Evolutionary conservation across 2,329 filamentous ascomycete species (phyloP).

Genomic region (Leptographium lundbergii): DNA sequence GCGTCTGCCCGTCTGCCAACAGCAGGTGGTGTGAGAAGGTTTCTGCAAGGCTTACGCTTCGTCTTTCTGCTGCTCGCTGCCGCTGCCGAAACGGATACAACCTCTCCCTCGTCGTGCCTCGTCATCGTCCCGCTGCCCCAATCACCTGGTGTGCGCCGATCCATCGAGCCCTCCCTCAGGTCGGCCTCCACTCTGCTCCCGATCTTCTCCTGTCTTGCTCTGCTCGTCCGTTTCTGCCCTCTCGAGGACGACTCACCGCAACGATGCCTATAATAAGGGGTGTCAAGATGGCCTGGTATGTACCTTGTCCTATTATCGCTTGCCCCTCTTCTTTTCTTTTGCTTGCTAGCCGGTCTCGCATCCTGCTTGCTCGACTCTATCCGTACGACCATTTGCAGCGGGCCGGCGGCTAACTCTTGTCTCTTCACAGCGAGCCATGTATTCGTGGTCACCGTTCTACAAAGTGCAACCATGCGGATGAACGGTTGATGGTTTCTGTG

Average conservation of each 20-base stretch:
- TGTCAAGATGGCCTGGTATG: slow-evolving; percentile 63
- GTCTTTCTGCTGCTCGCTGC: neutral
- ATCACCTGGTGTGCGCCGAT: neutral
- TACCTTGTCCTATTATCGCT: slow-evolving; percentile 10
- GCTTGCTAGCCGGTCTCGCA: neutral
- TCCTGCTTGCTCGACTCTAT: neutral
- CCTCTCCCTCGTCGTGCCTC: neutral
- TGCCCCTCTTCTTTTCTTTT: slow-evolving; percentile 9
- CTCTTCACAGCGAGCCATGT: slow-evolving; percentile 49
- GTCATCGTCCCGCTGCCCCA: neutral
- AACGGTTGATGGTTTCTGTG: slow-evolving; percentile 57
- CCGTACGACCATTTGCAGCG: neutral
- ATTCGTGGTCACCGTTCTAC: slow-evolving; percentile 66
- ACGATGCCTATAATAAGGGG: slow-evolving; percentile 57
- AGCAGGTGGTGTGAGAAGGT: neutral
- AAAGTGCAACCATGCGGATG: slow-evolving; percentile 56
- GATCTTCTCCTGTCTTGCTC: neutral
- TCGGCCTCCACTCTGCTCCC: neutral
- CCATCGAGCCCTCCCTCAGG: neutral
- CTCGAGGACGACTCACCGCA: neutral
- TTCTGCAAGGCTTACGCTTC: slow-evolving; percentile 1
- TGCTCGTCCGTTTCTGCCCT: neutral
- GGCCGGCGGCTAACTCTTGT: neutral
- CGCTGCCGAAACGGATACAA: too few relatives aligned
- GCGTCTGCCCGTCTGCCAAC: neutral